Conservation (phyloP, 1,139 yeast genomes). For the Geotrichum aggregatum region DNA sequence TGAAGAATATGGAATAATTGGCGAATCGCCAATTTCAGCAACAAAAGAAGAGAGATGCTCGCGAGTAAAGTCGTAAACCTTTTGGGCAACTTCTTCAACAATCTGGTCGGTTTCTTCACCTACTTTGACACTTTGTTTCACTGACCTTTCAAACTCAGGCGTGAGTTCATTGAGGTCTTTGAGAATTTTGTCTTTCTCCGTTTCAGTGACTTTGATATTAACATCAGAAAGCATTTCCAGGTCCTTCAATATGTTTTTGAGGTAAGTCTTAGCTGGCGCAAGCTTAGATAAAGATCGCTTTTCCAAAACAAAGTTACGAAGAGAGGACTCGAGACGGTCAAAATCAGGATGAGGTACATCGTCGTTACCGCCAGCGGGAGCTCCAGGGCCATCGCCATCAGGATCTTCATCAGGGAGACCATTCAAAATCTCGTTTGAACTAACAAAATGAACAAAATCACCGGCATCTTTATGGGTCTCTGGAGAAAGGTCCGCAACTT, state of each 20-base stretch:
- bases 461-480: conserved; percentile 81
- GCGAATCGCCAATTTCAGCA: conserved; percentile 53
- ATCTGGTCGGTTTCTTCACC: conserved; percentile 58
- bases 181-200: conserved; percentile 42
- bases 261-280: conserved; percentile 85
- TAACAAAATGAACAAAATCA: conserved; percentile 93
- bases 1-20: conserved; percentile 58
- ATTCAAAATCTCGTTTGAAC: conserved; percentile 49
- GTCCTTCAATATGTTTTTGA: conserved; percentile 66
- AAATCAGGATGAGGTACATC: conserved; percentile 55
- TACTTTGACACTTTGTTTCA: conserved; percentile 51
- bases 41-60: conserved; percentile 53
- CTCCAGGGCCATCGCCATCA: conserved; percentile 42
- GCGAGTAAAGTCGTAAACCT: conserved; percentile 60
- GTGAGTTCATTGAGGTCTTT: conserved; percentile 44
- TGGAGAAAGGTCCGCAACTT: conserved; percentile 83
- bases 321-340: conserved; percentile 76
- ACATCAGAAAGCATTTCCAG: conserved; percentile 54
- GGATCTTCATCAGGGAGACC: conserved; percentile 39
- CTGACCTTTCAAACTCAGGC: conserved; percentile 59
- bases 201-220: conserved; percentile 53
- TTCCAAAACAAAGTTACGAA: conserved; percentile 81
- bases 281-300: conserved; percentile 85
- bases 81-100: conserved; percentile 58
- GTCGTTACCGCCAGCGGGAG: conserved; percentile 32